Evolutionary conservation across 2,329 filamentous ascomycete species (phyloP).

Genomic region (Curvularia lunata): DNA sequence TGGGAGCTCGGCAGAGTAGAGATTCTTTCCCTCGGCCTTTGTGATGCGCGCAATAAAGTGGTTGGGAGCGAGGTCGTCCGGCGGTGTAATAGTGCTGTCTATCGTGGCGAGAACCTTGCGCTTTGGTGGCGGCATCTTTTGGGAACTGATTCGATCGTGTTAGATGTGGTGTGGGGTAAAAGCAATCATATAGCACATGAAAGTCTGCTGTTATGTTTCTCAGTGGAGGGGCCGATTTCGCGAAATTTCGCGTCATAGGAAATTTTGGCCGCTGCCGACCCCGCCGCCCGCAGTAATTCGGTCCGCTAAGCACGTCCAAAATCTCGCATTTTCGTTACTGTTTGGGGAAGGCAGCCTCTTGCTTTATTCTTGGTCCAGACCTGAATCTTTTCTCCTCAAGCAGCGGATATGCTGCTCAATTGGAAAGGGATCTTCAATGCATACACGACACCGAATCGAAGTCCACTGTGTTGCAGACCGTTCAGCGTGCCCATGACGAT

Average conservation of each 20-base stretch:
- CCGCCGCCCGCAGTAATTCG: conserved; percentile 14
- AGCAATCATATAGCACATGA: neutral
- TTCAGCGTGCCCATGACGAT: neutral
- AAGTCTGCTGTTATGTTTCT: neutral
- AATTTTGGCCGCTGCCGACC: conserved; percentile 9
- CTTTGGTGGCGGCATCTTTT: conserved; percentile 73
- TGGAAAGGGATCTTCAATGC: neutral
- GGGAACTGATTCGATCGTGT: neutral
- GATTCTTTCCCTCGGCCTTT: conserved; percentile 85
- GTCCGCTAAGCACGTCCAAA: conserved; percentile 7
- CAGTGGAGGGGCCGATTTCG: conserved; percentile 14
- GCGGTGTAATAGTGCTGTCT: conserved; percentile 69
- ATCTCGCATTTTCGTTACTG: conserved; percentile 15
- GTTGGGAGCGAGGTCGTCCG: conserved; percentile 59
- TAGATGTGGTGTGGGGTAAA: neutral
- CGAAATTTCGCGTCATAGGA: conserved; percentile 13
- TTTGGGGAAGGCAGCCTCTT: conserved; percentile 16
- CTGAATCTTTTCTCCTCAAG: neutral
- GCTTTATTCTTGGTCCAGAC: neutral
- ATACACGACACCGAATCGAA: neutral
- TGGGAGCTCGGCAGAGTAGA: conserved; percentile 80
- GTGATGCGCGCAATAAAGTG: conserved; percentile 77
- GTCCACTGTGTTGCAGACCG: neutral
- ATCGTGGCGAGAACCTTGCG: conserved; percentile 78
- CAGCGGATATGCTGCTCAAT: neutral